Percentiles rank a stretch among this genome's conserved stretches.
phyloP scores from a whole-genome alignment of 2,329 filamentous ascomycete genomes.

The Colletotrichum neosansevieriae region DNA sequence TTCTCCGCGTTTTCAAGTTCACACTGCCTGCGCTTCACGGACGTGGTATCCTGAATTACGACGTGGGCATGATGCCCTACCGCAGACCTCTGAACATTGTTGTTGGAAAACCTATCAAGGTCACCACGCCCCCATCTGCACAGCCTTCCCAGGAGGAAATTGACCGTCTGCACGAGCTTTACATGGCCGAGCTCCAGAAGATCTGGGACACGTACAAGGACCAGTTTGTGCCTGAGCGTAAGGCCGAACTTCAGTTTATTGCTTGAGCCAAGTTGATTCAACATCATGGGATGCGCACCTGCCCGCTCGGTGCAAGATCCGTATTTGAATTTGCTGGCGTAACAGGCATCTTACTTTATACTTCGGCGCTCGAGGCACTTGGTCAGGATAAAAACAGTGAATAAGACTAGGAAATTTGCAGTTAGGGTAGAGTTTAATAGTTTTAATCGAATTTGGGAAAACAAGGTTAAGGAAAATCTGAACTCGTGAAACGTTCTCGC shows the following conservation, averaged over 20 bases:
- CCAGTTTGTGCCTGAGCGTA: constrained; percentile 73
- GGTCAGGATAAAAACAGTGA: constrained; percentile 7
- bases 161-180: constrained; percentile 82
- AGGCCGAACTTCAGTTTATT: constrained; percentile 75
- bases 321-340: not conserved
- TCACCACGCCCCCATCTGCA: constrained; percentile 68
- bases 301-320: not conserved
- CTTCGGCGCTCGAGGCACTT: constrained; percentile 11
- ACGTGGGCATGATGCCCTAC: constrained; percentile 96
- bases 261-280: constrained; percentile 53
- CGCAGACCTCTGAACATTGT: constrained; percentile 89
- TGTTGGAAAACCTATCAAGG: constrained; percentile 83
- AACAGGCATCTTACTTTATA: not conserved
- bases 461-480: not conserved
- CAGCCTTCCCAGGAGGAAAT: constrained; percentile 81
- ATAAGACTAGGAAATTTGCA: not conserved
- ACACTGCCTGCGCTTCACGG: constrained; percentile 93
- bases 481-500: not conserved
- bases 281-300: not conserved
- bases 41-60: constrained; percentile 95
- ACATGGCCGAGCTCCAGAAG: constrained; percentile 79
- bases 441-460: not conserved
- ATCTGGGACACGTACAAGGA: constrained; percentile 86
- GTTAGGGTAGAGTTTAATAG: not conserved
- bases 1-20: constrained; percentile 90